A percentile compares a stretch with the other conserved stretches of the same genome.
These are phyloP conservation scores for Salix koriyanagi DNA, from an alignment of 345 rosid species.

Conservation along the genomic window DNA sequence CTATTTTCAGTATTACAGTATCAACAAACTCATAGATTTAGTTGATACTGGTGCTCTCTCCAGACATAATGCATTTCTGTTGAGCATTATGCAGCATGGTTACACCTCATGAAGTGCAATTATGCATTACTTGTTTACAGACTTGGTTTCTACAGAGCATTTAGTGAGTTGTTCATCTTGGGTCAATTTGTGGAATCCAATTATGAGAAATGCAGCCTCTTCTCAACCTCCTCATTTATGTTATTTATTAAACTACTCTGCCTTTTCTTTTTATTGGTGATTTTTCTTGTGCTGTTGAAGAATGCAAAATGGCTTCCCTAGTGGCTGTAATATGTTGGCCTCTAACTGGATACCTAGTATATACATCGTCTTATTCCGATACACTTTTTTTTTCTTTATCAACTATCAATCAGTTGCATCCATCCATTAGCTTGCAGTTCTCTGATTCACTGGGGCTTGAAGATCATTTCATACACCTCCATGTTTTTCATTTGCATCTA, in stretches of 20 bases:
- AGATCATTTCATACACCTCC: background rate
- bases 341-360: background rate
- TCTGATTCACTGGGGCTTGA: background rate
- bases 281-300: background rate
- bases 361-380: background rate
- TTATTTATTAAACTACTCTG: background rate
- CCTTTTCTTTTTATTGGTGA: background rate
- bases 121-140: background rate
- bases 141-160: background rate
- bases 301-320: background rate
- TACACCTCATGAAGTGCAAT: background rate
- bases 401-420: background rate
- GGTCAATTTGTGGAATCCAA: background rate
- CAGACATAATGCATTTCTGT: background rate
- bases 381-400: background rate
- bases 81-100: background rate
- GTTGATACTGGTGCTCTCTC: background rate
- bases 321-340: background rate
- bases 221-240: background rate
- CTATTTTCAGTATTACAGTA: background rate
- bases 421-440: background rate
- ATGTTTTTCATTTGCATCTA: background rate
- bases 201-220: background rate
- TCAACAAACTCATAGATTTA: background rate
- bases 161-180: background rate